A percentile compares a stretch with the other conserved stretches of the same genome.
Conservation (phyloP, 257 asterid species). For the Handroanthus guayacan region DNA sequence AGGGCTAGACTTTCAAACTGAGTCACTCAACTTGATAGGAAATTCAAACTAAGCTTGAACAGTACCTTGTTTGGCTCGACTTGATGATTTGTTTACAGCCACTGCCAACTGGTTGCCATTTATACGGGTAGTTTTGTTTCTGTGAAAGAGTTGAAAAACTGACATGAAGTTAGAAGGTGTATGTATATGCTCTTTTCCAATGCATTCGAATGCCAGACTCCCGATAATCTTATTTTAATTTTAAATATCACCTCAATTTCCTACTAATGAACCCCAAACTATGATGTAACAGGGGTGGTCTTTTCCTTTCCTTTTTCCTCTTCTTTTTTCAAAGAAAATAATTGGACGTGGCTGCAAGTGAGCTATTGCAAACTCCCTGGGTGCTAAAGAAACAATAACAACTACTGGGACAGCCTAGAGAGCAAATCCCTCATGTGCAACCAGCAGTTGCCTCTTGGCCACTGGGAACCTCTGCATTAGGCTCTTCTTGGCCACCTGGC, state of each 20-base stretch:
- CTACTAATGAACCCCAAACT: not conserved
- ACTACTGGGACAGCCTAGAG: not conserved
- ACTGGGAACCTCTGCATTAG: not conserved
- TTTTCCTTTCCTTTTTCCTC: not conserved
- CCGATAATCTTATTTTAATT: not conserved
- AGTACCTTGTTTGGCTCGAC: not conserved
- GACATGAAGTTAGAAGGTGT: not conserved
- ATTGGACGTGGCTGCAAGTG: not conserved
- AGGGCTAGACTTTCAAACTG: conserved; percentile 9
- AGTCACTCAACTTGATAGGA: not conserved
- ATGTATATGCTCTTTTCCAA: not conserved
- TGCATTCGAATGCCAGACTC: not conserved
- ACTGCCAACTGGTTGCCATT: not conserved
- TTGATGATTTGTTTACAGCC: not conserved
- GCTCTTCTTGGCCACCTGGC: not conserved
- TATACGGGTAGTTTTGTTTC: not conserved
- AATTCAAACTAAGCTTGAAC: not conserved
- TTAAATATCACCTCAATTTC: not conserved
- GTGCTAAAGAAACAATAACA: not conserved
- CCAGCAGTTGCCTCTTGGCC: not conserved
- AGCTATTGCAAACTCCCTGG: not conserved
- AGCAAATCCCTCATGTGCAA: not conserved
- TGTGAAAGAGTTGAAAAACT: not conserved
- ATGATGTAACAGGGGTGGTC: not conserved
- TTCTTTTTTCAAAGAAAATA: too few relatives aligned